These are phyloP conservation scores for Yamadazyma epiphylla DNA, from an alignment of 1,139 yeast species.

Conservation along the genomic window DNA sequence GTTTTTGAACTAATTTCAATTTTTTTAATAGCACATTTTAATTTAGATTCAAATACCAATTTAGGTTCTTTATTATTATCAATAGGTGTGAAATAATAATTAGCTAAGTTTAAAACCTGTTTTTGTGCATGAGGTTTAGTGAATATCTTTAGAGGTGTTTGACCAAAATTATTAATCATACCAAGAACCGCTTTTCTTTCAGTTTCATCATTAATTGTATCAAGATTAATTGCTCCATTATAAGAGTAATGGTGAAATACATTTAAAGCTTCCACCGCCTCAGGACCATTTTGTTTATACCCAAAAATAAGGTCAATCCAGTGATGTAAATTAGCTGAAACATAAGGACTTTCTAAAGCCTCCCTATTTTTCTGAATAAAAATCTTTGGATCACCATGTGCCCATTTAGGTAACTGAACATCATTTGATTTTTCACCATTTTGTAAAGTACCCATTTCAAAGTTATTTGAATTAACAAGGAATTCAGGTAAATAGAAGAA, in stretches of 20 bases:
- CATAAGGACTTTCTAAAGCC: slow-evolving; percentile 79
- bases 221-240: slow-evolving; percentile 77
- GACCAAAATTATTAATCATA: slow-evolving; percentile 86
- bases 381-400: slow-evolving; percentile 64
- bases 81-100: slow-evolving; percentile 26
- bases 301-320: slow-evolving; percentile 90
- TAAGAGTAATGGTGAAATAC: slow-evolving; percentile 81
- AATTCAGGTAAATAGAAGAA: slow-evolving; percentile 80
- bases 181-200: slow-evolving; percentile 77
- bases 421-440: slow-evolving; percentile 55
- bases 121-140: slow-evolving; percentile 57
- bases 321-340: slow-evolving; percentile 64
- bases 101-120: slow-evolving; percentile 35
- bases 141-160: slow-evolving; percentile 75
- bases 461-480: slow-evolving; percentile 56
- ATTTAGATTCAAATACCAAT: slow-evolving; percentile 33
- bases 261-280: slow-evolving; percentile 62
- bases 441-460: slow-evolving; percentile 67
- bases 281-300: slow-evolving; percentile 65
- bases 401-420: slow-evolving; percentile 80
- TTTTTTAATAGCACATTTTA: slow-evolving; percentile 31
- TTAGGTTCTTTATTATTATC: slow-evolving; percentile 21
- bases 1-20: slow-evolving; percentile 35
- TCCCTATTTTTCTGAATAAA: slow-evolving; percentile 73
- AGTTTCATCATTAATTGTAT: slow-evolving; percentile 62